Evolutionary conservation across 352 stramenopile genomes (phyloP), one percentile per base, ranked within the genome.

Genomic region (Pythium coloratum): DNA sequence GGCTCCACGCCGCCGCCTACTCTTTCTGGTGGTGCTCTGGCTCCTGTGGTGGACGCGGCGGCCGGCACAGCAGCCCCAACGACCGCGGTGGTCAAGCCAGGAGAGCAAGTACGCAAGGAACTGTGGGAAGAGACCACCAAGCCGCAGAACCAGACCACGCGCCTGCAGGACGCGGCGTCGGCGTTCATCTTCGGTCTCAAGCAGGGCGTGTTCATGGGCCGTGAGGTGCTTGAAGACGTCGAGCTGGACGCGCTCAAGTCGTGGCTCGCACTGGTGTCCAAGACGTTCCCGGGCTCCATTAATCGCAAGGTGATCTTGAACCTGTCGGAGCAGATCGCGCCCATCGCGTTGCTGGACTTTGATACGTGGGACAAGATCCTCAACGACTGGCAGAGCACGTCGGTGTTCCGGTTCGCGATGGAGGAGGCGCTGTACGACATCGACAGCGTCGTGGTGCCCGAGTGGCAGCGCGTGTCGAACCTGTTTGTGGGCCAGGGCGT

Each of bases 151-250:
- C 68, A 84, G 66, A 91, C 80, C 9, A 94, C 86, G 42, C 86
- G 86, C 8, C 68, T 94, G 38, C 81, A 88, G 67, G 86, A 94
- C 62, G 86, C 86, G 0, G 86, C 78, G 2, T 90, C 86, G 20
- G 82, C 86, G 36, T 94, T 94, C 62, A 68, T 94, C 28, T 94
- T 94, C 54, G 86, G 86, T 2, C 74, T 94, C 14, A 88, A 89
- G 50, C 82, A 92, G 56, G 82, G 84, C 53, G 76, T 82, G 14
- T 94, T 94, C 53, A 90, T 91, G 80, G 78, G 77, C 2, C 83
- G 82, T 40, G 81, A 91, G 47, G 75, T 86, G 56, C 84, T 94
- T 55, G 81, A 92, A 18, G 84, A 92, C 42, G 80, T 82, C 16
- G 84, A 91, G 66, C 76, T 94, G 16, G 82, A 92, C 59, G 84